Conservation (phyloP, 495 filamentous ascomycete species). For the Usnea hakonensis region DNA sequence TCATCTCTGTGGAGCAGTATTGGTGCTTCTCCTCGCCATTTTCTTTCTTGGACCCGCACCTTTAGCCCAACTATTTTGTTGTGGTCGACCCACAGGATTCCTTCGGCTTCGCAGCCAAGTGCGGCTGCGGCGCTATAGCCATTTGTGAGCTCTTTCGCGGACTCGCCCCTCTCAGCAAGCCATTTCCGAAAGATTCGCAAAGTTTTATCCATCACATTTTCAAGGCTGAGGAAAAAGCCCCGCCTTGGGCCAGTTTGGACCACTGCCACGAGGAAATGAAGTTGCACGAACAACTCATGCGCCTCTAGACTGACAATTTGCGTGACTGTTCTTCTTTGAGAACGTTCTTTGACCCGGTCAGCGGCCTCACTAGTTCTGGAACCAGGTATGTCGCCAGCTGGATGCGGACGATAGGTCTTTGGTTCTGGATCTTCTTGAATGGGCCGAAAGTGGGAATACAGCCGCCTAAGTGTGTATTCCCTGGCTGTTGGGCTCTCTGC, state of each 20-base stretch:
- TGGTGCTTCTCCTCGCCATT: slow-evolving; percentile 27
- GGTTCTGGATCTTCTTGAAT: slow-evolving; percentile 40
- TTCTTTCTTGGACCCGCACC: slow-evolving; percentile 42
- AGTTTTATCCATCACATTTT: slow-evolving; percentile 52
- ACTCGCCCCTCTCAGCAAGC: slow-evolving; percentile 43
- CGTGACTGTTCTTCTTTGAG: slow-evolving; percentile 37
- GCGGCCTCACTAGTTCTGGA: slow-evolving; percentile 28
- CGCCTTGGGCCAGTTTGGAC: slow-evolving; percentile 55
- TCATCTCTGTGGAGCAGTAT: slow-evolving; percentile 48
- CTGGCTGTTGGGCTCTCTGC: slow-evolving; percentile 19
- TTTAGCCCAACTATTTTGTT: slow-evolving; percentile 49
- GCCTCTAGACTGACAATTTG: slow-evolving; percentile 58
- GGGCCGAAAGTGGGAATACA: slow-evolving; percentile 58
- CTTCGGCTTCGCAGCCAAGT: background rate
- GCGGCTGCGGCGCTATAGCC: background rate
- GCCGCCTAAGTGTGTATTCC: slow-evolving; percentile 30
- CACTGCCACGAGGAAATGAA: slow-evolving; percentile 59
- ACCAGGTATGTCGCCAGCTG: slow-evolving; percentile 34
- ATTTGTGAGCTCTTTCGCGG: slow-evolving; percentile 12
- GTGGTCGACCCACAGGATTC: slow-evolving; percentile 53
- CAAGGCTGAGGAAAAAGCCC: slow-evolving; percentile 51
- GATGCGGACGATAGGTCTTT: slow-evolving; percentile 30
- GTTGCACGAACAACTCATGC: slow-evolving; percentile 62
- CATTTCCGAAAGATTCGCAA: slow-evolving; percentile 62
- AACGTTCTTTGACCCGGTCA: slow-evolving; percentile 5